Evolutionary conservation across 2,329 filamentous ascomycete species (phyloP).

Genomic region (Didymella lethalis): DNA sequence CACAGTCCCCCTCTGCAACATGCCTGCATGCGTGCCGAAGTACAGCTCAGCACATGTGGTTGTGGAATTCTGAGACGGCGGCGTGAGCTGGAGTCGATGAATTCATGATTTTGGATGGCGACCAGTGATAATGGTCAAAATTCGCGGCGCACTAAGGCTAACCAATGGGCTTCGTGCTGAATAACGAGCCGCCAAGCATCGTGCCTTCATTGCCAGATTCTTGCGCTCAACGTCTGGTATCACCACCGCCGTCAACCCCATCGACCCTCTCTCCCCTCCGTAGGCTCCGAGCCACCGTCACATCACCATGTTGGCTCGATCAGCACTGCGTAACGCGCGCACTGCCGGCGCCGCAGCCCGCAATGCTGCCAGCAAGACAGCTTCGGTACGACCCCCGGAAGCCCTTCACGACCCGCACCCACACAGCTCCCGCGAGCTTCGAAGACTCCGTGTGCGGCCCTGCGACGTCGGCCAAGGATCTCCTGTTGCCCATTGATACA

Average conservation of each 20-base stretch:
- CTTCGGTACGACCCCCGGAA: constrained; percentile 55
- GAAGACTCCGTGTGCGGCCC: constrained; percentile 32
- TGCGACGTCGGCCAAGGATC: constrained; percentile 23
- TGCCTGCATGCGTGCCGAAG: not conserved
- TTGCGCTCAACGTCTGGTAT: constrained; percentile 30
- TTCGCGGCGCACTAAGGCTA: not conserved
- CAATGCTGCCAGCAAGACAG: constrained; percentile 57
- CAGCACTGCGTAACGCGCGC: constrained; percentile 88
- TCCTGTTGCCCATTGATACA: constrained; percentile 38
- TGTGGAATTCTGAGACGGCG: not conserved
- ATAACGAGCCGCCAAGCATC: constrained; percentile 5
- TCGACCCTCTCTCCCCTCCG: constrained; percentile 44
- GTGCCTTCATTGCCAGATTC: constrained; percentile 9
- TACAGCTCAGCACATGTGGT: not conserved
- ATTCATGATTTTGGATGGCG: constrained; percentile 7
- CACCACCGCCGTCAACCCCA: constrained; percentile 47
- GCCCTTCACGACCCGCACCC: constrained; percentile 32
- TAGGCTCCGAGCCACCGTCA: constrained; percentile 50
- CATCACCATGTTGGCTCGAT: constrained; percentile 88
- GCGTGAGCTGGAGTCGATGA: constrained; percentile 15
- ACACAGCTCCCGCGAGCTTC: constrained; percentile 41
- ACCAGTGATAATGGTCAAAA: not conserved
- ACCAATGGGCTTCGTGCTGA: constrained; percentile 16
- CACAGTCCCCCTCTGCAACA: not conserved
- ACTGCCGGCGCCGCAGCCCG: constrained; percentile 83